Conservation (phyloP, 2,329 filamentous ascomycete species). For the Ophiostoma triangulosporum region DNA sequence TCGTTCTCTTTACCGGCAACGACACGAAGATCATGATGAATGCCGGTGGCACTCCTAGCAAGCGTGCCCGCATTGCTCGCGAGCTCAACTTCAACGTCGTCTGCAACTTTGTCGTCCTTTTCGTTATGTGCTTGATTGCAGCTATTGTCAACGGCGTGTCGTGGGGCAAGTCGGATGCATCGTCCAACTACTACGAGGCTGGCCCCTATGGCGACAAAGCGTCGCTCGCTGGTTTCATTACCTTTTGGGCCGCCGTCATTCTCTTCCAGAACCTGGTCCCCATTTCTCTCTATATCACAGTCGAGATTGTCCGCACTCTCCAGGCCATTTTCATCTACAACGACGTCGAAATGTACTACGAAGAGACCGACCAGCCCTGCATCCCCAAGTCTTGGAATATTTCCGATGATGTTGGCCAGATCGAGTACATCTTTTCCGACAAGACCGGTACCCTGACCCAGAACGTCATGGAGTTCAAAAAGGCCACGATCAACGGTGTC, state of each 20-base stretch:
- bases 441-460: slow-evolving; percentile 18
- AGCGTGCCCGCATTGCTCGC: slow-evolving; percentile 78
- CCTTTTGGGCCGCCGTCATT: slow-evolving; percentile 90
- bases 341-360: slow-evolving; percentile 95
- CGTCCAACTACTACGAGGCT: slow-evolving; percentile 71
- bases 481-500: slow-evolving; percentile 90
- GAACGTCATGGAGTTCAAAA: slow-evolving; percentile 79
- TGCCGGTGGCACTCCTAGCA: slow-evolving; percentile 85
- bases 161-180: slow-evolving; percentile 64
- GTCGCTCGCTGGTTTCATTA: slow-evolving; percentile 78
- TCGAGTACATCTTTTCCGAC: slow-evolving; percentile 79
- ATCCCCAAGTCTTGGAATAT: slow-evolving; percentile 99
- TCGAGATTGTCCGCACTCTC: slow-evolving; percentile 86
- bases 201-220: slow-evolving; percentile 66
- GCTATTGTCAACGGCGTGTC: slow-evolving; percentile 74
- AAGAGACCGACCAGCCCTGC: slow-evolving; percentile 82
- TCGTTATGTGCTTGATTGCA: slow-evolving; percentile 76
- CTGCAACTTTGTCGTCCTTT: slow-evolving; percentile 86
- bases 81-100: slow-evolving; percentile 96
- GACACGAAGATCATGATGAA: slow-evolving; percentile 99
- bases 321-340: slow-evolving; percentile 98
- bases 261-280: slow-evolving; percentile 98
- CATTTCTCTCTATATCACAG: slow-evolving; percentile 91
- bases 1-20: slow-evolving; percentile 87
- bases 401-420: slow-evolving; percentile 92